phyloP scores from a whole-genome alignment of 768 basidiomycete species.

The Suillus variegatus region DNA sequence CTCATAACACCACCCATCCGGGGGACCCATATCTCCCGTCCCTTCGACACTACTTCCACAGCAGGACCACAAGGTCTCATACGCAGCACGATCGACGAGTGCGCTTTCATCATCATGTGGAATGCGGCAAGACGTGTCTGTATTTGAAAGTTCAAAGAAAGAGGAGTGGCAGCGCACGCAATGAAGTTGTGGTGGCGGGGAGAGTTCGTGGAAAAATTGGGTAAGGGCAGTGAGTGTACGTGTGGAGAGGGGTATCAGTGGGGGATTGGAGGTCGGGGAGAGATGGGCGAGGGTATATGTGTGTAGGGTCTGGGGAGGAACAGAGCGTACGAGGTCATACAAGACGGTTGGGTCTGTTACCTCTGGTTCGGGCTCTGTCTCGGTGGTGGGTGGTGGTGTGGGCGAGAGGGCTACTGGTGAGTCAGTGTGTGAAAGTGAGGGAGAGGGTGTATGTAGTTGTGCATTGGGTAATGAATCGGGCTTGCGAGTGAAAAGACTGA shows the following conservation, averaged over 20 bases:
- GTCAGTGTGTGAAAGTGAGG: conserved; percentile 37
- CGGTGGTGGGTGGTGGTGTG: conserved; percentile 38
- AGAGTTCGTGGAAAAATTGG: conserved; percentile 60
- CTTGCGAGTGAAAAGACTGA: conserved; percentile 43
- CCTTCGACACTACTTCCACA: conserved; percentile 74
- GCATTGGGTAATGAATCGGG: conserved; percentile 13
- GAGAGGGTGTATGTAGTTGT: conserved; percentile 56
- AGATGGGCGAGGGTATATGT: conserved; percentile 59
- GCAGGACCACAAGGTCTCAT: conserved; percentile 69
- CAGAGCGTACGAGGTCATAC: conserved; percentile 51
- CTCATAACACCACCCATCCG: conserved; percentile 87
- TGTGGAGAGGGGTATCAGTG: conserved; percentile 30
- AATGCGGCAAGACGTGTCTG: conserved; percentile 67
- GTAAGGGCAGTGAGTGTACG: conserved; percentile 48
- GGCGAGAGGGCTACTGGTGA: conserved; percentile 27
- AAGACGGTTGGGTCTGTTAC: conserved; percentile 44
- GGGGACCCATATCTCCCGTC: conserved; percentile 79
- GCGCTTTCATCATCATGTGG: conserved; percentile 83
- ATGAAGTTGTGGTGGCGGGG: conserved; percentile 68
- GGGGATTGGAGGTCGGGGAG: conserved; percentile 17
- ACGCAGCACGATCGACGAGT: conserved; percentile 62
- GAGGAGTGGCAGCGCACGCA: conserved; percentile 75
- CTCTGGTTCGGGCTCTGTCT: conserved; percentile 24
- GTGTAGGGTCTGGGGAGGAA: conserved; percentile 70
- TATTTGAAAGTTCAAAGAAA: conserved; percentile 73